phyloP scores from a whole-genome alignment of 768 basidiomycete genomes.

The Agaricus blazei region DNA sequence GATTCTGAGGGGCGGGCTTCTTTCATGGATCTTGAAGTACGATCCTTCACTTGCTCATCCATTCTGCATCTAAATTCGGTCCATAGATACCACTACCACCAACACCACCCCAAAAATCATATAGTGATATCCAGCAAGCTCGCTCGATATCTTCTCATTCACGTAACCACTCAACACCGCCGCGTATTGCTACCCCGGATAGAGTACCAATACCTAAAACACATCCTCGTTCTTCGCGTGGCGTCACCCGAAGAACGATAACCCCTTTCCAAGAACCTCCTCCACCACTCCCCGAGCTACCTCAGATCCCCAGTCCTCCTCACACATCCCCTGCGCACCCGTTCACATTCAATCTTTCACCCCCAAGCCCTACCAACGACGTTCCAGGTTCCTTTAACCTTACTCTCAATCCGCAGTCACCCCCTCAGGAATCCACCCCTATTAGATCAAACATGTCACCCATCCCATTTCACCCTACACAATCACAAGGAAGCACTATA shows the following conservation, averaged over 20 bases:
- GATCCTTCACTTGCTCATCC: neutral
- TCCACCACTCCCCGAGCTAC: conserved; percentile 1
- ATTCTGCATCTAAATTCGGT: no score
- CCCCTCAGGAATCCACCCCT: conserved; percentile 20
- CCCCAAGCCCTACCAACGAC: neutral
- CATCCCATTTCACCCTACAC: conserved; percentile 29
- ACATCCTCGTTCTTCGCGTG: conserved; percentile 5
- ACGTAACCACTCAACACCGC: conserved; percentile 6
- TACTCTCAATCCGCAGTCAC: conserved; percentile 10
- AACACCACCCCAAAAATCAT: conserved; percentile 10
- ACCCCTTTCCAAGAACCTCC: neutral
- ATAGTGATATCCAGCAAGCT: neutral
- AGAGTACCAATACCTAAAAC: neutral
- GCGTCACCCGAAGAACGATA: neutral
- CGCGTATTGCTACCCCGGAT: conserved; percentile 9
- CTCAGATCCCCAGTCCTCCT: neutral
- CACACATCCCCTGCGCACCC: neutral
- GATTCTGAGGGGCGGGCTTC: neutral
- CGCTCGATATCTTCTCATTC: conserved; percentile 5
- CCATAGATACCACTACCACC: neutral
- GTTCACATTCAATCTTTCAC: conserved; percentile 12
- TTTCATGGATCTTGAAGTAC: conserved; percentile 6
- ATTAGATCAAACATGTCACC: conserved; percentile 22
- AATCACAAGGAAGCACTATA: conserved; percentile 31
- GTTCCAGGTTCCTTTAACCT: neutral